Evolutionary conservation across 495 filamentous ascomycete genomes (phyloP).

Genomic region (Annulohypoxylon stygium): DNA sequence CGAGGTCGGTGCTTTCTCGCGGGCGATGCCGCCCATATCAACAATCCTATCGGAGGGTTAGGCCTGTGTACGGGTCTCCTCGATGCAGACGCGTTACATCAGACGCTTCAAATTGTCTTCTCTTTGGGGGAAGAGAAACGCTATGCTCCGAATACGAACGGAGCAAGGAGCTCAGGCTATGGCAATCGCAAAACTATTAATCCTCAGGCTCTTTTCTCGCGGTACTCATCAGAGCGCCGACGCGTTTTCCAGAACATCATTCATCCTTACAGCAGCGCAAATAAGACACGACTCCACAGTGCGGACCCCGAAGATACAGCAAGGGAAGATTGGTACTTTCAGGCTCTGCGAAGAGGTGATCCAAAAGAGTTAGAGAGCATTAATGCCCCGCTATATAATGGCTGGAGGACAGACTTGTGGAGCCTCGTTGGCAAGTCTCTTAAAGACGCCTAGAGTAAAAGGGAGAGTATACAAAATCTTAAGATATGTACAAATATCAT

Average conservation of each 20-base stretch:
- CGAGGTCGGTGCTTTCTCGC: constrained; percentile 29
- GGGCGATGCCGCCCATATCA: constrained; percentile 28
- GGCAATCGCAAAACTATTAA: constrained; percentile 1
- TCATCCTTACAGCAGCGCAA: constrained; percentile 28
- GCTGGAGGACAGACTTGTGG: constrained; percentile 27
- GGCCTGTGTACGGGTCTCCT: constrained; percentile 29
- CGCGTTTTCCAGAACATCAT: constrained; percentile 31
- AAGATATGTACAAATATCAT: neutral
- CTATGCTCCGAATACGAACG: neutral
- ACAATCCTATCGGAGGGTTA: constrained; percentile 25
- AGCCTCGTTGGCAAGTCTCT: neutral
- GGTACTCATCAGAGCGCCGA: constrained; percentile 25
- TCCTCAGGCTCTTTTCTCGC: constrained; percentile 8
- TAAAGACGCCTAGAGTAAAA: constrained; percentile 3
- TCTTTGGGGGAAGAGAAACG: constrained; percentile 1
- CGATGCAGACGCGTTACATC: constrained; percentile 22
- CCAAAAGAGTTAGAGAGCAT: constrained; percentile 18
- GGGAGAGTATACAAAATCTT: neutral
- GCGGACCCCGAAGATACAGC: constrained; percentile 25
- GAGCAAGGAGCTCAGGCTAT: neutral
- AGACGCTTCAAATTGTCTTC: constrained; percentile 18
- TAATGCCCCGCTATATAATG: constrained; percentile 16
- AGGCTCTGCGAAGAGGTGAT: constrained; percentile 18
- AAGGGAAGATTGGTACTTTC: constrained; percentile 33
- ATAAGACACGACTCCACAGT: constrained; percentile 23